Percentiles rank a stretch among this genome's conserved stretches.
Evolutionary conservation across 208 protist genomes (phyloP).

Genomic region (Acanthamoeba sp.): DNA sequence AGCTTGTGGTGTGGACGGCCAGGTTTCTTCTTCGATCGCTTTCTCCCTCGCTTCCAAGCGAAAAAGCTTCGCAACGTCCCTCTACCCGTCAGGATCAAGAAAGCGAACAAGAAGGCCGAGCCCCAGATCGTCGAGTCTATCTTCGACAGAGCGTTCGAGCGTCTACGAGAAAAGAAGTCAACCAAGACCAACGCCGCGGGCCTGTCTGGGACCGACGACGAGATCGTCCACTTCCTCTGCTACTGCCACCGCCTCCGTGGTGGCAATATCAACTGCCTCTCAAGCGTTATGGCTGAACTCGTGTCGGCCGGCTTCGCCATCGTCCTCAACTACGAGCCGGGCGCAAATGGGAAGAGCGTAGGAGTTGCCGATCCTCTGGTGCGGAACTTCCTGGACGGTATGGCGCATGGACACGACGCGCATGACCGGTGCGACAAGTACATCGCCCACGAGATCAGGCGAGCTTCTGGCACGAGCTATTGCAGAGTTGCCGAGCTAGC

Average conservation of each 20-base stretch:
- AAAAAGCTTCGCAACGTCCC: neutral
- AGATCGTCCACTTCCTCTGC: neutral
- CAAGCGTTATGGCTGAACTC: neutral
- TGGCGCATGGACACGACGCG: neutral
- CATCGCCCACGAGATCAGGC: neutral
- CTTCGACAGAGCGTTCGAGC: neutral
- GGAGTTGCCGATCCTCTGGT: neutral
- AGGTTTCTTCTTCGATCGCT: constrained; percentile 48
- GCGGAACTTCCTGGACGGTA: neutral
- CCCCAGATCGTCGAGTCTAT: neutral
- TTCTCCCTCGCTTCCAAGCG: neutral
- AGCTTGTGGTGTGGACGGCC: neutral
- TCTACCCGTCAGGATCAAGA: neutral
- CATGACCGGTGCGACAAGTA: neutral
- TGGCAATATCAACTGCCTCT: constrained; percentile 18
- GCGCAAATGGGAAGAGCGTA: neutral
- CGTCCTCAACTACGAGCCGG: neutral
- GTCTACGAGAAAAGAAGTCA: neutral
- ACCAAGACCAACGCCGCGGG: neutral
- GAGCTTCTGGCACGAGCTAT: neutral
- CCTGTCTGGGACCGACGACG: neutral
- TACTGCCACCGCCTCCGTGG: neutral
- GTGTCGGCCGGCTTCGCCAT: neutral
- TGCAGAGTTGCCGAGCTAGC: neutral
- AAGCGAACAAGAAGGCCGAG: neutral